Evolutionary conservation across 1,284 basidiomycete genomes (phyloP).

Genomic region (Amylostereum areolatum): DNA sequence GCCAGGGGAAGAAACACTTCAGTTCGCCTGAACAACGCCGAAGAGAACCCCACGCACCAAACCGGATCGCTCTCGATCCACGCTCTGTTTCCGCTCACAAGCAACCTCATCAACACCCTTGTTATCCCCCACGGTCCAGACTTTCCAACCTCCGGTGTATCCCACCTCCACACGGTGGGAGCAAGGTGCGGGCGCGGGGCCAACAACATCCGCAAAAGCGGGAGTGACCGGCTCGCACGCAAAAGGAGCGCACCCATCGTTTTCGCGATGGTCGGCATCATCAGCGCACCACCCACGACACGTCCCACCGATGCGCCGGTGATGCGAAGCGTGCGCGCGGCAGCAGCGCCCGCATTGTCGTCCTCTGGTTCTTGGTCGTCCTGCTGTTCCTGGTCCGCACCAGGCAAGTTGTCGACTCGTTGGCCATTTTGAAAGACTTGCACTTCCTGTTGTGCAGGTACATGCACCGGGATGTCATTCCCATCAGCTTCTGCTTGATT

Average conservation of each 20-base stretch:
- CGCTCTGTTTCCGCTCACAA: constrained; percentile 48
- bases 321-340: constrained; percentile 50
- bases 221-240: constrained; percentile 39
- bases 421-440: too few species aligned
- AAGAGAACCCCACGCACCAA: constrained; percentile 37
- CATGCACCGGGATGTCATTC: background rate
- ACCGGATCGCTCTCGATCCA: constrained; percentile 69
- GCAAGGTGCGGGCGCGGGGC: constrained; percentile 36
- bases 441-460: too few species aligned
- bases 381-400: constrained; percentile 6
- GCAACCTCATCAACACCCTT: constrained; percentile 29
- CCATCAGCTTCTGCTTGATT: background rate
- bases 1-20: background rate
- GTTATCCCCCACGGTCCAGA: background rate
- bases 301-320: constrained; percentile 56
- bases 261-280: constrained; percentile 58
- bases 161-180: background rate
- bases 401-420: background rate
- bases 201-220: constrained; percentile 46
- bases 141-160: background rate
- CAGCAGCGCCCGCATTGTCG: constrained; percentile 31
- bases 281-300: constrained; percentile 56
- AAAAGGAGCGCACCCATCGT: constrained; percentile 58
- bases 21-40: background rate
- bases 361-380: constrained; percentile 17